Evolutionary conservation across 1,284 basidiomycete genomes (phyloP).

Genomic region (Ganoderma lingzhi): DNA sequence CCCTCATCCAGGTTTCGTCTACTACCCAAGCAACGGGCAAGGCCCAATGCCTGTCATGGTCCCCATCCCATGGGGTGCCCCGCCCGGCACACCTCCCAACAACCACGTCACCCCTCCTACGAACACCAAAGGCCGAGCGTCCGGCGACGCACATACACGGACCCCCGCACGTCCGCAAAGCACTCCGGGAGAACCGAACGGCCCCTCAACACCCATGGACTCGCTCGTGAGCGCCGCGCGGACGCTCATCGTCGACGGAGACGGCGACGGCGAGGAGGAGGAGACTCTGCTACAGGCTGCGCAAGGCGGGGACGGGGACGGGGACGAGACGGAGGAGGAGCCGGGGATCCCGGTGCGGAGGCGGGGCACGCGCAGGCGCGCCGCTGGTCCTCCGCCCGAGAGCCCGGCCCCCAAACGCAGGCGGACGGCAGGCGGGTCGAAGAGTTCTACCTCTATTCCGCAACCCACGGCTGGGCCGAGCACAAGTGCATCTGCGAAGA

Average conservation of each 20-base stretch:
- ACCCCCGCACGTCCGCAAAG: conserved; percentile 3
- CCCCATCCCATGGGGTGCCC: conserved; percentile 29
- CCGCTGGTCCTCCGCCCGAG: conserved; percentile 27
- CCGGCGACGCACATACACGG: not conserved
- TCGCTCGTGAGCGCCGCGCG: conserved; percentile 69
- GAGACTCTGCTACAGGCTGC: not conserved
- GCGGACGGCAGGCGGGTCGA: conserved; percentile 21
- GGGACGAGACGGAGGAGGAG: conserved; percentile 26
- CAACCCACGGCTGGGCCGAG: conserved; percentile 2
- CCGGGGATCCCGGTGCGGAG: conserved; percentile 6
- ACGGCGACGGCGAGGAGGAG: conserved; percentile 35
- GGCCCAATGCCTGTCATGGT: conserved; percentile 26
- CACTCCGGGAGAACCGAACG: conserved; percentile 17
- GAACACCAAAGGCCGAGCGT: not conserved
- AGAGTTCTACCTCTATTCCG: not conserved
- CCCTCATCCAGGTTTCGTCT: conserved; percentile 28
- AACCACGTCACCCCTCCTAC: conserved; percentile 4
- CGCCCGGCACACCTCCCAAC: conserved; percentile 13
- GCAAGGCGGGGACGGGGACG: conserved; percentile 16
- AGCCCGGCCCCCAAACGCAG: conserved; percentile 39
- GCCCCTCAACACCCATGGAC: conserved; percentile 51
- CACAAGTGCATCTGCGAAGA: not conserved
- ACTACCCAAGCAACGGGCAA: conserved; percentile 23
- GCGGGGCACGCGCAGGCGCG: conserved; percentile 27
- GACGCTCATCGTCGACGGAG: conserved; percentile 56